Conservation (phyloP, 208 protist genomes). For the Trypanosoma scelopori region DNA sequence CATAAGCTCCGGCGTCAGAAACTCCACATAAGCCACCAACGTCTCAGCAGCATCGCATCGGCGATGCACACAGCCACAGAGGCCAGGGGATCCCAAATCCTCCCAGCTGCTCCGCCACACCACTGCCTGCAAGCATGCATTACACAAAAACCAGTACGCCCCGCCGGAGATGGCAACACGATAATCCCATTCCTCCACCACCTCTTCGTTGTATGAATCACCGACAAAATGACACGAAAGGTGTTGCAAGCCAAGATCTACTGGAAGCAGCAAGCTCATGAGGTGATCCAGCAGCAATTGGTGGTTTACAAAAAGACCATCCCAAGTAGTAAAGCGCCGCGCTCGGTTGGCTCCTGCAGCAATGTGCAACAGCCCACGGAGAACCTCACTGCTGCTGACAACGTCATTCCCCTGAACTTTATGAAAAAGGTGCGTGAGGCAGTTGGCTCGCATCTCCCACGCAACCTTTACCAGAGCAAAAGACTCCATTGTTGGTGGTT, state of each 20-base stretch:
- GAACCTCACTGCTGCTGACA: background rate
- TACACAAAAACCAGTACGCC: conserved; percentile 18
- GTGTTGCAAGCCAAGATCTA: conserved; percentile 9
- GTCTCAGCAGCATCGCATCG: conserved; percentile 1
- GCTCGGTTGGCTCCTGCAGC: conserved; percentile 1
- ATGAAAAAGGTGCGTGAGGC: background rate
- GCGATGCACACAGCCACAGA: conserved; percentile 11
- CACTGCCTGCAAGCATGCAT: conserved; percentile 3
- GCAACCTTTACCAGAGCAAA: background rate
- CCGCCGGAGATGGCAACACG: conserved; percentile 5
- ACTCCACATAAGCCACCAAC: conserved; percentile 18
- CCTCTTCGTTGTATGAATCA: background rate
- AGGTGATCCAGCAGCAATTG: background rate
- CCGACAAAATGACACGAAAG: background rate
- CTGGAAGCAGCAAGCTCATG: conserved; percentile 1
- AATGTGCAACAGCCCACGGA: conserved; percentile 14
- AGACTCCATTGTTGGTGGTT: background rate
- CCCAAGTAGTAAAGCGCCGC: background rate
- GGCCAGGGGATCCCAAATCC: background rate
- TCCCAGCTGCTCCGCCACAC: conserved; percentile 2
- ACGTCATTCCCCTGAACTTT: background rate
- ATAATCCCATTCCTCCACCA: background rate
- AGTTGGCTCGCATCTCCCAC: conserved; percentile 14
- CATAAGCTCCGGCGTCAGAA: conserved; percentile 7
- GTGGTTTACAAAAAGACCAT: conserved; percentile 10